Evolutionary conservation across 805 yeast species (phyloP), one percentile per base, ranked within the genome.

Genomic region (Wickerhamiella spandovensis): DNA sequence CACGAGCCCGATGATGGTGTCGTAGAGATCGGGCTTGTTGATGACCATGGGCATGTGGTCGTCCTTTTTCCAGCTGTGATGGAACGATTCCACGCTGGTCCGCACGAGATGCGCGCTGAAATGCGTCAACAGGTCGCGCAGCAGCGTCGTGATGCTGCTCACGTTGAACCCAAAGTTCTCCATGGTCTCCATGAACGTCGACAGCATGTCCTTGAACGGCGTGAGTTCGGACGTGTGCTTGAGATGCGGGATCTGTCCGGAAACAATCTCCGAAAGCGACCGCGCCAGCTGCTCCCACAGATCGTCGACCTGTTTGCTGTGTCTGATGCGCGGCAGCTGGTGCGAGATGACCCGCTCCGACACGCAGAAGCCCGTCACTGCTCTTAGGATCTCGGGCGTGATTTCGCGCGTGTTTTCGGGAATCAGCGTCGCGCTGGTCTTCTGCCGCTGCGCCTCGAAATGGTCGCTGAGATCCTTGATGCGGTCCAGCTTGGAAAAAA

Each of bases 41-140:
- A 88, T 78, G 0, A 76, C 76, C 69, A 88, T 75, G 12, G 96
- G 95, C 87, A 85, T 86, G 56, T 86, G 85, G 62, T 86, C 92
- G 62, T 90, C 97, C 22, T 82, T 81, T 53, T 77, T 75, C 37
- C 88, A 76, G 5, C 82, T 68, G 9, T 72, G 72, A 30, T 71
- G 66, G 67, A 88, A 90, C 46, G 81, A 82, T 12, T 63, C 63
- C 22, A 75, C 70, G 64, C 87, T 86, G 15, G 74, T 72, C 52
- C 67, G 68, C 13, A 77, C 73, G 22, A 79, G 66, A 10, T 74
- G 68, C 2, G 73, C 72, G n/a, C 85, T 78, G 59, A 74, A 84
- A 54, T 76, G 74, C 46, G 75, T 71, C 60, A 87, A 81, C 7
- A 81, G 64, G 1, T 71, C 60, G 28, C 83, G 67, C 57, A 88